Base-by-base conservation (phyloP, 768 basidiomycete species). In the Trametes cubensis region DNA sequence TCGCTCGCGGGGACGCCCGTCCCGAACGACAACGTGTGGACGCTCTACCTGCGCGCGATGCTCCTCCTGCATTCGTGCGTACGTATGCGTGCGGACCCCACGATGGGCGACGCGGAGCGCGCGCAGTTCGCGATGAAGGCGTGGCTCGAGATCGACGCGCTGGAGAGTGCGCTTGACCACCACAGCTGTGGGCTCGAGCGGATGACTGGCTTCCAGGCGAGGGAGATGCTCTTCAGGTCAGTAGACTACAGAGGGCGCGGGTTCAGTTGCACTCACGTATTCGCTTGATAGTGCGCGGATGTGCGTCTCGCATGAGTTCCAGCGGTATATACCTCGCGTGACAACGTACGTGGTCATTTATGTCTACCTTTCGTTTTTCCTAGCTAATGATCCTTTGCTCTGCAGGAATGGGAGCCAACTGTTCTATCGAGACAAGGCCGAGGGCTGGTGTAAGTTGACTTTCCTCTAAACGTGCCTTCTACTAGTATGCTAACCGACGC, bases 221-320 rank as follows among this genome's bases (percentile, higher is more conserved):
- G 88, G 44, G 90, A 91, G 67, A 88, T 83, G 68, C 76, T 92
- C 18, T 91, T 90, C 78, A 89, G 89, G 90, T 89, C 70, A 73
- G 87, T 74, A 4, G 20, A 21, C 15, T 8, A 20, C n/a, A n/a
- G n/a, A n/a, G n/a, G n/a, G n/a, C n/a, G n/a, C n/a, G n/a, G n/a
- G n/a, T n/a, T n/a, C n/a, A n/a, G n/a, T n/a, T n/a, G n/a, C n/a
- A n/a, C n/a, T n/a, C n/a, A n/a, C n/a, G n/a, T n/a, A n/a, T 4
- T 30, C 8, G 28, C 28, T 30, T 10, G 10, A 8, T 47, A 92
- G 90, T 66, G 84, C 83, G 34, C 81, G 89, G 40, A 86, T 86
- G 83, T 84, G 80, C 62, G 83, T 92, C 40, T 84, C 85, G 6
- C 81, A 87, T 62, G 89, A 89, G 65, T 90, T 88, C 68, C 84